Conservation (phyloP, 768 basidiomycete genomes). For the Pulveroboletus sp. region DNA sequence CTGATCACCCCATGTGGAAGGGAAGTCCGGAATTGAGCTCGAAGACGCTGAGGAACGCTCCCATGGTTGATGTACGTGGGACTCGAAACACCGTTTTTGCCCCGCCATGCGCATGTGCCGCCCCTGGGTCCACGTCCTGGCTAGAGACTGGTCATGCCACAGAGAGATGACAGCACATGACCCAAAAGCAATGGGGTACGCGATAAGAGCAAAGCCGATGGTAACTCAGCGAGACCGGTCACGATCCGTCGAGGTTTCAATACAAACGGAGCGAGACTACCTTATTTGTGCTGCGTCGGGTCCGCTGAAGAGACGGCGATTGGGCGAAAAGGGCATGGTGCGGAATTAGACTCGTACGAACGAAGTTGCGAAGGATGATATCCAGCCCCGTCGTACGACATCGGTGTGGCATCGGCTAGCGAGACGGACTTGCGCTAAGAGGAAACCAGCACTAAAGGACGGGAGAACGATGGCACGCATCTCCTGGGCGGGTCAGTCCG, state of each 20-base stretch:
- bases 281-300: not conserved
- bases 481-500: too few species aligned
- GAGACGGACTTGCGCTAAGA: too few species aligned
- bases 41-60: not conserved
- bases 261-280: not conserved
- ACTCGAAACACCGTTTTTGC: not conserved
- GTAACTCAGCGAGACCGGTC: not conserved
- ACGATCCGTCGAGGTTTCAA: not conserved
- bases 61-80: too few species aligned
- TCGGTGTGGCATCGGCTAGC: slow-evolving; percentile 1
- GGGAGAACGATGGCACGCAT: too few species aligned
- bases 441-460: not conserved
- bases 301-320: not conserved
- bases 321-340: not conserved
- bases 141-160: not conserved
- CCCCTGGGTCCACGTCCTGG: too few species aligned
- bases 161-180: not conserved
- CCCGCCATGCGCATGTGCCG: not conserved
- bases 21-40: not conserved
- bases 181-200: not conserved
- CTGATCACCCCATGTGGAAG: not conserved
- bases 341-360: slow-evolving; percentile 8
- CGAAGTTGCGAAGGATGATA: not conserved
- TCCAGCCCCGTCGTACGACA: slow-evolving; percentile 1
- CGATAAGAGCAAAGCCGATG: slow-evolving; percentile 1